A percentile compares a stretch with the other conserved stretches of the same genome.
Conservation (phyloP, 2,329 filamentous ascomycete genomes). For the Chrysosporium keratinophilum region DNA sequence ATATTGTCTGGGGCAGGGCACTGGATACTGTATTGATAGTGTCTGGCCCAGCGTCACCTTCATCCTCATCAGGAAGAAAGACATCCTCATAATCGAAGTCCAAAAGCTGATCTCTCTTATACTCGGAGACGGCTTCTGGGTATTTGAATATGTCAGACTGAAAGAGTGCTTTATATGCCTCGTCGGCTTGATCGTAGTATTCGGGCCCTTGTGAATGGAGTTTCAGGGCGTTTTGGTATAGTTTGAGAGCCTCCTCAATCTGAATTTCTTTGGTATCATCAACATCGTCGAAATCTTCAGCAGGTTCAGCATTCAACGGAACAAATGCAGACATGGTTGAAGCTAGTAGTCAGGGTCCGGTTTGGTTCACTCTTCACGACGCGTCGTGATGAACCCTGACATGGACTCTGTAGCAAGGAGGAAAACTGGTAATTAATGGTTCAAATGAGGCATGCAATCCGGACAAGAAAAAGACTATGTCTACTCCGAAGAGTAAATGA, state of each 20-base stretch:
- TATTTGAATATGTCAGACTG: slow-evolving; percentile 89
- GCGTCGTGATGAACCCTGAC: background rate
- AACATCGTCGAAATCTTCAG: slow-evolving; percentile 77
- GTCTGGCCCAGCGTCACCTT: slow-evolving; percentile 42
- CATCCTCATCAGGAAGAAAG: slow-evolving; percentile 28
- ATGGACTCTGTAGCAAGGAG: background rate
- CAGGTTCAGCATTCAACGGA: slow-evolving; percentile 87
- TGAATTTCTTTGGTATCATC: slow-evolving; percentile 94
- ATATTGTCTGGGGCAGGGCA: slow-evolving; percentile 77
- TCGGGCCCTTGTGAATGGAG: slow-evolving; percentile 76
- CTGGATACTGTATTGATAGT: slow-evolving; percentile 65
- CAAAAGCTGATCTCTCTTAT: slow-evolving; percentile 53
- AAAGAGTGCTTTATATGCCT: slow-evolving; percentile 77
- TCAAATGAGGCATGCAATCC: too few species aligned
- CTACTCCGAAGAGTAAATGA: too few species aligned
- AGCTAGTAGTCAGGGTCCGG: background rate
- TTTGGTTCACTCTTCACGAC: background rate
- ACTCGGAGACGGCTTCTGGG: slow-evolving; percentile 76
- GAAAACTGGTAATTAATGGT: background rate
- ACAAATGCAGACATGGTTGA: slow-evolving; percentile 53
- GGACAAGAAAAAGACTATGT: too few species aligned
- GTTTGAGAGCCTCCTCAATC: slow-evolving; percentile 91
- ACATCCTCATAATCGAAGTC: slow-evolving; percentile 36
- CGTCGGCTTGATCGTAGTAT: slow-evolving; percentile 63
- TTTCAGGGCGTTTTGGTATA: slow-evolving; percentile 84